Base-by-base conservation (phyloP, 345 rosid species). In the Aquilaria yunnanensis region DNA sequence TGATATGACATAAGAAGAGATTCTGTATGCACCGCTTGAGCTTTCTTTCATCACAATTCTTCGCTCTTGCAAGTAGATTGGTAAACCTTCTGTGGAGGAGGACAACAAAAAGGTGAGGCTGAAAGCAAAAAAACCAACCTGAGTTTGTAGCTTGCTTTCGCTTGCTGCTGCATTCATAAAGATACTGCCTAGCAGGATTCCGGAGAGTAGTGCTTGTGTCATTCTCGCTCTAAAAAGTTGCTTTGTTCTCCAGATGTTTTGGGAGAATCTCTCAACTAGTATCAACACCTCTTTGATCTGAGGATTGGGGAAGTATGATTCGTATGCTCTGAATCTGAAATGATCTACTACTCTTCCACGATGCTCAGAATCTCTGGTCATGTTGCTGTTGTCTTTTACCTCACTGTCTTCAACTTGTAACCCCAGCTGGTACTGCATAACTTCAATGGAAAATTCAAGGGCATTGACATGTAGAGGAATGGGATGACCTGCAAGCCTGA, bases 51-150 rank as follows among this genome's bases (percentile, higher is more conserved):
- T 84, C 30, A 91, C 46, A 55, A 91, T 91, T 72, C 85, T 78
- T 61, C 97, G 60, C 69, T 88, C 96, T 71, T 88, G 89, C 66
- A 91, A 70, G 80, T 79, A 90, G 62, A 90, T 90, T 4, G 92
- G 95, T 31, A 87, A 81, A 54, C 89, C 97, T 75, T 90, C 95
- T 62, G 95, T 90, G 47, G 92, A 70, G 55, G 96, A 90, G 67
- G 97, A 82, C 4, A 90, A 75, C 72, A 91, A 57, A 83, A 91
- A 86, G 50, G 91, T 91, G 53, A 91, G 89, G 41, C 83, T 83
- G 74, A 86, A 91, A 56, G 89, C 93, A 32, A 91, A 91, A 62
- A 91, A 88, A 16, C 97, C 97, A 8, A 83, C 74, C 60, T 80
- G 83, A 51, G 87, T 75, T 67, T 83, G 92, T 16, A 85, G 50